Evolutionary conservation across 2,329 filamentous ascomycete species (phyloP), one percentile per base, ranked within the genome.

Genomic region (Trichocomaceae sp.): DNA sequence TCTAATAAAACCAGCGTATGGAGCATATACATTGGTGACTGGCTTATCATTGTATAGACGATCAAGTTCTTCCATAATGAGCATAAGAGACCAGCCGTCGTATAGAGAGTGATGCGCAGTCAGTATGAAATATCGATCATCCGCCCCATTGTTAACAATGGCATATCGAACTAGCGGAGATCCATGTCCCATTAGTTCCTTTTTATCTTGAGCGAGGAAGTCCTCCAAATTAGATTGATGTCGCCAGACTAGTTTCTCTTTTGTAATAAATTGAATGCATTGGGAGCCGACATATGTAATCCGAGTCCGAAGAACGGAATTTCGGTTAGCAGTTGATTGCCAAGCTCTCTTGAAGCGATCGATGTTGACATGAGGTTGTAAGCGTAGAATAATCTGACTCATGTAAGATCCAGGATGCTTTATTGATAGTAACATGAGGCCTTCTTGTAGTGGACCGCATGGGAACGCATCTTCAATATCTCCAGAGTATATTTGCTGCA

Each of bases 81-180:
- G 33, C n/a, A 57, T 53, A 57, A 63, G 55, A 41, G 54, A 60
- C 62, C 62, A 65, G 3, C 70, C 73, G 59, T 76, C 74, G 57
- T 75, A 76, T 1, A 75, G 60, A 9, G 70, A 68, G 52, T 75
- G 73, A 58, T 76, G 73, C 56, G 69, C 65, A 1, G 71, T 73
- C 55, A 69, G 70, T 13, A 72, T 62, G n/a, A 76, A 65, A 50
- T 69, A 62, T 12, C 54, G 26, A 5, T 31, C n/a, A 13, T 44
- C 15, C 19, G 26, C 12, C 9, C 2, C 6, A 17, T 26, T 35
- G 5, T 42, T 31, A 12, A 55, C 47, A 17, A 61, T 33, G 3
- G 52, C 31, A 39, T 51, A 58, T 20, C 55, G 54, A 19, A 33
- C 26, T 12, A 62, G 31, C 3, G 48, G 56, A 4, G 47, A 22